A percentile compares a stretch with the other conserved stretches of the same genome.
Conservation (phyloP, 2,329 filamentous ascomycete species). For the Onygenales sp. region DNA sequence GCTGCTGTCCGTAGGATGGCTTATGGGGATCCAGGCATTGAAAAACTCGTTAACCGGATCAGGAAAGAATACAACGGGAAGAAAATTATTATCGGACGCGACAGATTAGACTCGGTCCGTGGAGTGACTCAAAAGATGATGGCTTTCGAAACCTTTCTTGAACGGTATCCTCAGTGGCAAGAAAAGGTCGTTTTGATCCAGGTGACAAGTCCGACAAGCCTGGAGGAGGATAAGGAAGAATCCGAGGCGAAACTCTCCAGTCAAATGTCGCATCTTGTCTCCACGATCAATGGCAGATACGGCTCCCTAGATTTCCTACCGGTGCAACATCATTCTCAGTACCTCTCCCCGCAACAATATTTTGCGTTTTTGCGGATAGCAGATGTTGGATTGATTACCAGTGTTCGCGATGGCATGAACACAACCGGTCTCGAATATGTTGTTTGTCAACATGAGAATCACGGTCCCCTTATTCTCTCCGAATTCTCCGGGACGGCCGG, state of each 20-base stretch:
- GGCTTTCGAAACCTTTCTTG: slow-evolving; percentile 86
- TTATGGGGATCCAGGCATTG: slow-evolving; percentile 59
- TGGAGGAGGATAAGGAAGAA: slow-evolving; percentile 69
- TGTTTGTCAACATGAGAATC: slow-evolving; percentile 76
- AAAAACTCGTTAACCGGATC: slow-evolving; percentile 62
- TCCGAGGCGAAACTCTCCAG: slow-evolving; percentile 72
- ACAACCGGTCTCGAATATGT: slow-evolving; percentile 94
- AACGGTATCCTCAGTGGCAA: slow-evolving; percentile 82
- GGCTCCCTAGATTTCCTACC: slow-evolving; percentile 83
- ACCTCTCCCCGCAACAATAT: slow-evolving; percentile 81
- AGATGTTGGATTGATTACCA: slow-evolving; percentile 89
- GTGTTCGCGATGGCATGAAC: slow-evolving; percentile 95
- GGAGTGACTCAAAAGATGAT: slow-evolving; percentile 94
- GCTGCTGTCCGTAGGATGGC: slow-evolving; percentile 65
- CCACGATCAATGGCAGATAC: slow-evolving; percentile 82
- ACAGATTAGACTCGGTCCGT: slow-evolving; percentile 84
- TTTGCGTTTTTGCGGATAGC: slow-evolving; percentile 85
- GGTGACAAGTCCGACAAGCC: slow-evolving; percentile 77
- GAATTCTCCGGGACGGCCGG: slow-evolving; percentile 94
- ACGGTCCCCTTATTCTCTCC: slow-evolving; percentile 84
- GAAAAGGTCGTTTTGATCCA: slow-evolving; percentile 90
- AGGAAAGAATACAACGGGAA: slow-evolving; percentile 74
- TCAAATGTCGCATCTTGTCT: slow-evolving; percentile 82
- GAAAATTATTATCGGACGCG: slow-evolving; percentile 89
- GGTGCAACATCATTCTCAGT: slow-evolving; percentile 91